Base-by-base conservation (phyloP, 805 yeast species). In the Kodamaea sagamina region DNA sequence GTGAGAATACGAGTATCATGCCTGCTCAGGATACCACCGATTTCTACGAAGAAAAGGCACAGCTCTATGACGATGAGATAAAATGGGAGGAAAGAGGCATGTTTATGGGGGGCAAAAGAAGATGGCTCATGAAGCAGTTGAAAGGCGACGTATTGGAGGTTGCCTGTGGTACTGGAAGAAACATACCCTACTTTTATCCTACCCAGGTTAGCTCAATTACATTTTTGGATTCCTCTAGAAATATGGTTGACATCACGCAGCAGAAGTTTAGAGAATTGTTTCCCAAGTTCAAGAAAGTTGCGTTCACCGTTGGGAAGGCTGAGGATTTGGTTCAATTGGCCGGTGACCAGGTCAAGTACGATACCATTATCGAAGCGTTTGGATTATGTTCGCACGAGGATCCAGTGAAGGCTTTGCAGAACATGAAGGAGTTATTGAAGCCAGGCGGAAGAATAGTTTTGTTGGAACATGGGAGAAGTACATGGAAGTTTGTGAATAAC, bases 361-460 rank as follows among this genome's bases (percentile, higher is more conserved):
- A 93, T 59, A 90, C 97, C 0, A 84, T 93, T 17, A 75, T 87
- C 37, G 98, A 93, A 63, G 87, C 97, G 0, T 93, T 93, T 67
- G 99, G 99, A 0, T 69, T 93, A 36, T 93, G 99, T 65, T 90
- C 98, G 0, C 97, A 93, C 58, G 84, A 90, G 52, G 95, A 93
- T 58, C 99, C 99, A 0, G 89, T 86, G 1, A 70, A 67, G 46
- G 95, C 96, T 0, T 68, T 93, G 54, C 67, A 81, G 48, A 88
- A 86, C 55, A 87, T 93, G 81, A 71, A 75, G 11, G 55, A 68
- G 19, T 65, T 93, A 29, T 74, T 93, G 51, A 86, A 84, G 55
- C 96, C 97, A 0, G 92, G 89, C 11, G 99, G 99, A 27, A 77
- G 93, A 63, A 81, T 93, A 17, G 79, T 92, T 1, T 71, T 93